A percentile compares a stretch with the other conserved stretches of the same genome.
Conservation (phyloP, 352 stramenopile species). For the Phytophthora cactorum region DNA sequence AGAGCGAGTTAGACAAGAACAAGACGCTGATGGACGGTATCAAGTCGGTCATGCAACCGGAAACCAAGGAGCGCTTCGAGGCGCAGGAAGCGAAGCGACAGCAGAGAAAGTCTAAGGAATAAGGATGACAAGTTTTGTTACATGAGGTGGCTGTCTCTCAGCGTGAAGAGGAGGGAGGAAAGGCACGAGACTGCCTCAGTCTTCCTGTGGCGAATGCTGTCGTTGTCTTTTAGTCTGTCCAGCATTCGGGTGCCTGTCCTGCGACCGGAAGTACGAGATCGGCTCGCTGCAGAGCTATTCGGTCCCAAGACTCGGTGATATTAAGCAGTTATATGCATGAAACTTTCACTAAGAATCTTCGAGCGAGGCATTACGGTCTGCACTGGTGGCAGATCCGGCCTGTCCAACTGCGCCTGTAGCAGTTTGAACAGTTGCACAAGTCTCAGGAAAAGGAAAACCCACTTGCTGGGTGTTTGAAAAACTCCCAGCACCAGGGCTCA, state of each 20-base stretch:
- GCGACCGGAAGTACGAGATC: too few relatives aligned
- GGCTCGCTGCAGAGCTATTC: too few relatives aligned
- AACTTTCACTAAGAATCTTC: too few relatives aligned
- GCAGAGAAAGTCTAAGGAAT: conserved; percentile 10
- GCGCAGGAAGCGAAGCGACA: conserved; percentile 37
- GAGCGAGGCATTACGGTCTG: too few relatives aligned
- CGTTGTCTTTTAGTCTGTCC: not conserved
- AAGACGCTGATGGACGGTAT: conserved; percentile 62
- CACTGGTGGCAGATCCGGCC: too few relatives aligned
- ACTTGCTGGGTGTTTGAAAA: conserved; percentile 3
- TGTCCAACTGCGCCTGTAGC: too few relatives aligned
- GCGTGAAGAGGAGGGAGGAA: conserved; percentile 1
- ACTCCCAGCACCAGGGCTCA: not conserved
- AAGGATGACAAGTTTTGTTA: conserved; percentile 6
- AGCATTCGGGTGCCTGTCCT: not conserved
- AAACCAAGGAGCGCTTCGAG: conserved; percentile 65
- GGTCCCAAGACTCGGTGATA: too few relatives aligned
- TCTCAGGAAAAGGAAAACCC: too few relatives aligned
- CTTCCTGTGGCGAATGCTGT: not conserved
- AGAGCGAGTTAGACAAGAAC: conserved; percentile 76
- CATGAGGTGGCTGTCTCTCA: not conserved
- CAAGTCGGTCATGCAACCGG: conserved; percentile 69
- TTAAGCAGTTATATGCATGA: too few relatives aligned
- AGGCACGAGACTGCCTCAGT: not conserved
- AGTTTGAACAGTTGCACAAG: too few relatives aligned